Evolutionary conservation across 176 grass and related monocot genomes (phyloP).

Genomic region (Paspalum vaginatum): DNA sequence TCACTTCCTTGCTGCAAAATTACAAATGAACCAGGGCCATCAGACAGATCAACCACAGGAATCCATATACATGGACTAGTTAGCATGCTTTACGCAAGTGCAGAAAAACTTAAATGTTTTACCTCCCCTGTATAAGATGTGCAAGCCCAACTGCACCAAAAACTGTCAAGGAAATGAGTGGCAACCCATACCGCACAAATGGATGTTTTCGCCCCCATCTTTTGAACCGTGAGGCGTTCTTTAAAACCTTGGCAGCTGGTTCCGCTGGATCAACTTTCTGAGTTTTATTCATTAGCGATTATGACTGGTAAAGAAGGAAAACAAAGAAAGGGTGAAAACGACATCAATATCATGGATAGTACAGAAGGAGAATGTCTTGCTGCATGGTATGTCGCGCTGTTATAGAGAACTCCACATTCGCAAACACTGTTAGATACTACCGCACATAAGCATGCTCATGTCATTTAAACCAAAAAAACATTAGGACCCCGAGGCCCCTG

Average conservation of each 20-base stretch:
- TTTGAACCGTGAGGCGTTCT: slow-evolving; percentile 71
- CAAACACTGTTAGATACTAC: neutral
- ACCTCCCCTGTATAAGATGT: slow-evolving; percentile 91
- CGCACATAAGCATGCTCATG: neutral
- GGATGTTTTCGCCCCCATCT: slow-evolving; percentile 72
- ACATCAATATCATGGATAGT: neutral
- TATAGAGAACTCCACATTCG: neutral
- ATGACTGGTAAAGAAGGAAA: slow-evolving; percentile 6
- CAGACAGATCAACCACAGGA: slow-evolving; percentile 24
- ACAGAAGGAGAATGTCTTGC: neutral
- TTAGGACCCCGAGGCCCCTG: too few species aligned
- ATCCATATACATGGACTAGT: neutral
- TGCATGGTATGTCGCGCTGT: neutral
- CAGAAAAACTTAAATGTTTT: slow-evolving; percentile 34
- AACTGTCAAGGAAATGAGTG: slow-evolving; percentile 92
- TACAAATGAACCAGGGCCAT: slow-evolving; percentile 15
- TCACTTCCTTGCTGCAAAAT: slow-evolving; percentile 80
- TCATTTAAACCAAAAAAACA: neutral
- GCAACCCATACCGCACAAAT: slow-evolving; percentile 77
- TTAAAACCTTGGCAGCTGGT: slow-evolving; percentile 44
- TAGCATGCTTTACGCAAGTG: neutral
- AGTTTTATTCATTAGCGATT: slow-evolving; percentile 39
- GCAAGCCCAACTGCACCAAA: slow-evolving; percentile 76
- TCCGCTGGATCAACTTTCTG: slow-evolving; percentile 44
- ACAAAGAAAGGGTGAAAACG: neutral